Base-by-base conservation (phyloP, 768 basidiomycete species). In the Russula virescens region DNA sequence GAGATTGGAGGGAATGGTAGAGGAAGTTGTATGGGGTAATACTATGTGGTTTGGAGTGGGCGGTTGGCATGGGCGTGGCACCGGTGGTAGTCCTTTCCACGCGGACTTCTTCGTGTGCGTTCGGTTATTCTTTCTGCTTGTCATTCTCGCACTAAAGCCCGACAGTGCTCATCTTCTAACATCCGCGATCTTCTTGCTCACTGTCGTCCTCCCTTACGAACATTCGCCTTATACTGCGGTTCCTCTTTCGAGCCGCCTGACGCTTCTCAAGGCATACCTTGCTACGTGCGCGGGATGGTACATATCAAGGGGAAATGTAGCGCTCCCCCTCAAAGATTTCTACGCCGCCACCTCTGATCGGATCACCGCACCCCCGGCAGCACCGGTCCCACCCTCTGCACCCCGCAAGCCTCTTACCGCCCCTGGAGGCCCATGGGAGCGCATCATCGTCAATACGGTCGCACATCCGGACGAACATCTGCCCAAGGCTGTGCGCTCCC, bases 151-250 rank as follows among this genome's bases (percentile, higher is more conserved):
- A 25, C 42, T n/a, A 35, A 62, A 18, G 16, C 5, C 23, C 11
- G 4, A 2, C 43, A 89, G 86, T 16, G 82, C 86, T 74, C 88
- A 84, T 65, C 73, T 85, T 1, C 79, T 88, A 43, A 91, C 88
- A 0, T 87, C 86, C 5, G 77, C 82, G 4, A 68, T 87, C 23
- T 87, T 88, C 75, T 69, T 87, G 28, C 76, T 83, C 0, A 80
- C 85, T 1, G 60, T 84, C 47, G 66, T 79, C 38, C 76, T 71
- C 83, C 54, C 66, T 57, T 66, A 69, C 65, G 55, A 67, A 57
- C 21, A 68, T 66, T 9, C 47, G 4, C 60, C 61, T 11, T 42
- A 62, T 43, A 66, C 69, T 9, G 54, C 61, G 10, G 69, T 70
- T 63, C 71, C 76, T 6, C 77, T 76, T 0, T 46, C 70, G 0